Percentiles rank a stretch among this genome's conserved stretches.
These are phyloP conservation scores for Schizochytrium sp. DNA, from an alignment of 108 stramenopile genomes.

Conservation along the genomic window DNA sequence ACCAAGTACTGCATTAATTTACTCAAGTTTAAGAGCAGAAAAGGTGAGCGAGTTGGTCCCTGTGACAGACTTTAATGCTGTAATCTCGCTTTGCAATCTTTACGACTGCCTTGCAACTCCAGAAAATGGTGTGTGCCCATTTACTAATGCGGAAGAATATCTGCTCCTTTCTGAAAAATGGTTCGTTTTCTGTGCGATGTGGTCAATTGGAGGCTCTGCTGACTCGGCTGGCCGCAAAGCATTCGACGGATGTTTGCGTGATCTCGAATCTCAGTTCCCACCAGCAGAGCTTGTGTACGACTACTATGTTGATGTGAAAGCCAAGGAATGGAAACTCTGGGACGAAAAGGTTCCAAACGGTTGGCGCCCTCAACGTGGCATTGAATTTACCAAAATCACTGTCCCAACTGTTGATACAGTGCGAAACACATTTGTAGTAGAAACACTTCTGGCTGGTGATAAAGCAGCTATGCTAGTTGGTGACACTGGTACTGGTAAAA, in stretches of 20 bases:
- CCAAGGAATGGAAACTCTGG: constrained; percentile 78
- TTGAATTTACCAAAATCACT: constrained; percentile 75
- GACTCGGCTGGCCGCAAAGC: constrained; percentile 69
- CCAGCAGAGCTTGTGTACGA: constrained; percentile 77
- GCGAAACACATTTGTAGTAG: constrained; percentile 71
- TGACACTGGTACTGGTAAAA: constrained; percentile 78
- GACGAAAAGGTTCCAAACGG: constrained; percentile 68
- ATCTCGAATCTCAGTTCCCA: constrained; percentile 79
- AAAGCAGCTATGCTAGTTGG: constrained; percentile 71
- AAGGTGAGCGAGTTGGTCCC: constrained; percentile 76
- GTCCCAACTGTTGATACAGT: constrained; percentile 77
- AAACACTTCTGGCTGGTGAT: constrained; percentile 63
- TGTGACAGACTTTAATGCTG: constrained; percentile 76
- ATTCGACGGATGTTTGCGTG: constrained; percentile 74
- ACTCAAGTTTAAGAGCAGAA: constrained; percentile 68
- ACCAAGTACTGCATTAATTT: constrained; percentile 74
- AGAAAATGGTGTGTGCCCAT: constrained; percentile 62
- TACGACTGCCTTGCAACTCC: constrained; percentile 72
- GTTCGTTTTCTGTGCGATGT: constrained; percentile 77
- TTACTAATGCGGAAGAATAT: constrained; percentile 11
- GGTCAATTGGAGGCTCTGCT: constrained; percentile 78
- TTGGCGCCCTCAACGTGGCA: constrained; percentile 73
- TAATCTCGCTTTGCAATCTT: constrained; percentile 72
- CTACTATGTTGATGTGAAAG: constrained; percentile 74
- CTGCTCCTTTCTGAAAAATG: constrained; percentile 75